Conservation (phyloP, 2,329 filamentous ascomycete genomes). For the Mollisiaceae sp. region DNA sequence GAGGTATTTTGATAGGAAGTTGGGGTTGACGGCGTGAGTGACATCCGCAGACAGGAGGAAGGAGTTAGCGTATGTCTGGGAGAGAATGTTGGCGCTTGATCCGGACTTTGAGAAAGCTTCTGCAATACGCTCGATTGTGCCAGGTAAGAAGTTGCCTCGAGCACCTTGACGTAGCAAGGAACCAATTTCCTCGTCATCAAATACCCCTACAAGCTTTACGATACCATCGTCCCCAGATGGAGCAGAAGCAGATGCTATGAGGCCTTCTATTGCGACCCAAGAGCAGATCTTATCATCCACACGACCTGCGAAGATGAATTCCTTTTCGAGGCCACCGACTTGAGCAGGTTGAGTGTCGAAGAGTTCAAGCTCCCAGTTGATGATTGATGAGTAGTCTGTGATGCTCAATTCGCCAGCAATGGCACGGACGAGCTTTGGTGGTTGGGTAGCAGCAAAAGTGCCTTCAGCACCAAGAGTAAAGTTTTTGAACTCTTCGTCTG, state of each 20-base stretch:
- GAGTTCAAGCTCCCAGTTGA: slow-evolving; percentile 97
- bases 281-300: slow-evolving; percentile 99
- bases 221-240: slow-evolving; percentile 67
- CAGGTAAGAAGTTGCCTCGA: slow-evolving; percentile 83
- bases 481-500: slow-evolving; percentile 41
- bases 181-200: slow-evolving; percentile 97
- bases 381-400: slow-evolving; percentile 71
- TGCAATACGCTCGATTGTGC: slow-evolving; percentile 79
- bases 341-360: slow-evolving; percentile 88
- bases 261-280: slow-evolving; percentile 84
- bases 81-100: slow-evolving; percentile 65
- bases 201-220: slow-evolving; percentile 90
- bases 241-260: slow-evolving; percentile 68
- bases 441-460: slow-evolving; percentile 83
- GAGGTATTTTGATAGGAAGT: slow-evolving; percentile 85
- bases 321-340: slow-evolving; percentile 83
- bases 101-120: slow-evolving; percentile 63
- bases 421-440: slow-evolving; percentile 80
- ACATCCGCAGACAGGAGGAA: slow-evolving; percentile 95
- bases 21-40: slow-evolving; percentile 91
- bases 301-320: slow-evolving; percentile 92
- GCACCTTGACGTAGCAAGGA: slow-evolving; percentile 90
- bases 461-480: slow-evolving; percentile 35
- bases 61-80: slow-evolving; percentile 86
- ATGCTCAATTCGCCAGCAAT: slow-evolving; percentile 82